Base-by-base conservation (phyloP, 495 filamentous ascomycete species). In the Trichocladium antarcticum region DNA sequence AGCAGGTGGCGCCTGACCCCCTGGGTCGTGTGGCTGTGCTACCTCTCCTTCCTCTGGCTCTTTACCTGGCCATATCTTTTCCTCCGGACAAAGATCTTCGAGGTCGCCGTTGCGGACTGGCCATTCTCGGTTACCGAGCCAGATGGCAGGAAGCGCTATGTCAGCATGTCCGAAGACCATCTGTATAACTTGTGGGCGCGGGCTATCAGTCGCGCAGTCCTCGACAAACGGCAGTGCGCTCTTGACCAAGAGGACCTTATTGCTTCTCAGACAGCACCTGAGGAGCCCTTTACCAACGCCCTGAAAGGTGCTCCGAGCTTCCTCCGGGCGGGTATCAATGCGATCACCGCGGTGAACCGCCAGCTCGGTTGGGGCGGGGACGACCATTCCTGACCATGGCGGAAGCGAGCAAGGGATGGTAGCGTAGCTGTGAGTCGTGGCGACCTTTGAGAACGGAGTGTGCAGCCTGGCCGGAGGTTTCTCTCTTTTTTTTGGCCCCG, bases 61-160 rank as follows among this genome's bases (percentile, higher is more conserved):
- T 70, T 83, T 56, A 62, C 70, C 15, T 83, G 81, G 81, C 81
- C 80, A 14, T 69, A 75, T 37, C 64, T 84, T 24, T 80, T 74
- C 67, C 73, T 83, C 56, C 56, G 70, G 6, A 84, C 81, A 12
- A 74, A 74, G 55, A 65, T 70, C n/a, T 85, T 75, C 57, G 71
- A 78, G 47, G 77, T 83, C 4, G 74, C 73, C 3, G 58, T 67
- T 20, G 69, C 67, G 0, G 67, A 76, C 3, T 83, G 75, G 75
- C 58, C 61, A 10, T 82, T 70, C 53, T 73, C 74, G 15, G 52
- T 49, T 10, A 37, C 37, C 11, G 49, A 50, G 9, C 56, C 39
- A 8, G 37, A 50, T n/a, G 63, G 63, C 8, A 49, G 32, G 27
- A 69, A 61, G 46, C 51, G 57, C 21, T 80, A 75, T 60, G 67